These are phyloP conservation scores for Lasiodiplodia sp. DNA, from an alignment of 2,329 filamentous ascomycete species.

Conservation along the genomic window DNA sequence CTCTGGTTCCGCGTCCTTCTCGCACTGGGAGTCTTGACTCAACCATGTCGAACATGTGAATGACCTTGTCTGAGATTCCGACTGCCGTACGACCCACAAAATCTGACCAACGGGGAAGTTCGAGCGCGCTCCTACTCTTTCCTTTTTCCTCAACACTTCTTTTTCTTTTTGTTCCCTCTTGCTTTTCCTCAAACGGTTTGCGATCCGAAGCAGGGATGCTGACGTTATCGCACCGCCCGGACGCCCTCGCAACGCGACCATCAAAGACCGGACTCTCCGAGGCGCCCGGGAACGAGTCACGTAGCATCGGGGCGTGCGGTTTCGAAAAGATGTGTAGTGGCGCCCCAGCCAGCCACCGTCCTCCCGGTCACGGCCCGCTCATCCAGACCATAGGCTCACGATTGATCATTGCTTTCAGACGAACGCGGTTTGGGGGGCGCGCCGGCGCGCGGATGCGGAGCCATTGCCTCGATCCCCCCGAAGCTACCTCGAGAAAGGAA, in stretches of 20 bases:
- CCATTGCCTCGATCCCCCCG: no score
- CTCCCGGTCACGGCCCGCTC: not conserved
- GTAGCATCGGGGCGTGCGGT: not conserved
- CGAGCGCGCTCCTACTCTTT: not conserved
- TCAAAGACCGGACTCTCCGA: not conserved
- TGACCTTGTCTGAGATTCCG: not conserved
- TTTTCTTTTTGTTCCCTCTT: not conserved
- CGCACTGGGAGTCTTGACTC: not conserved
- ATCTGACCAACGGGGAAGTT: not conserved
- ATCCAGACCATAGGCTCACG: no score
- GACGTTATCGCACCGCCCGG: not conserved
- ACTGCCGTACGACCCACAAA: not conserved
- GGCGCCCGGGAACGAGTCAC: not conserved
- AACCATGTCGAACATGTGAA: not conserved
- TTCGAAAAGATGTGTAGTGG: not conserved
- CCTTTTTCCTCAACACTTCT: not conserved
- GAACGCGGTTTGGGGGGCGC: no score
- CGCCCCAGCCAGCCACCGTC: not conserved
- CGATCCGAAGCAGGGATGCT: slow-evolving; percentile 24
- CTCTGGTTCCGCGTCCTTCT: not conserved
- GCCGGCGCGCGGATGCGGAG: no score
- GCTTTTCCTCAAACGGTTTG: slow-evolving; percentile 16
- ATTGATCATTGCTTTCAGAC: no score
- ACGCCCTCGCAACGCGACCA: not conserved
- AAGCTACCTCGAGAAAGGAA: no score